These are phyloP conservation scores for Eragrostis curvula DNA, from an alignment of 176 grass and related monocot species.

Conservation along the genomic window DNA sequence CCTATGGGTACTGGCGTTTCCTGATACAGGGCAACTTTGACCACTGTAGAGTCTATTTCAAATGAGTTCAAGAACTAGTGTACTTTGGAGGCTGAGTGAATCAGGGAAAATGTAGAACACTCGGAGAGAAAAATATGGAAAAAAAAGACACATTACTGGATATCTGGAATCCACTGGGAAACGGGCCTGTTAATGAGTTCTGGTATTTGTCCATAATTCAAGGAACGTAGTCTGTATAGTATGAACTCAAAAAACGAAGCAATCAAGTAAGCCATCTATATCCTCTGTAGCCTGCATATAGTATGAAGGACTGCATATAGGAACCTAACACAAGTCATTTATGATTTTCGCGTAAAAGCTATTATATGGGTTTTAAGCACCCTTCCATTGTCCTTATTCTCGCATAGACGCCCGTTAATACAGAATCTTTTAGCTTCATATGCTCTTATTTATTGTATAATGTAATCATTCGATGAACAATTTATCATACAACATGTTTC, in stretches of 20 bases:
- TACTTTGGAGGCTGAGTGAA: background rate
- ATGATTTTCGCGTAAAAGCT: background rate
- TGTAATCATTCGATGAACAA: background rate
- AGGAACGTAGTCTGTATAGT: background rate
- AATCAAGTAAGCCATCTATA: background rate
- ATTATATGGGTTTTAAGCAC: background rate
- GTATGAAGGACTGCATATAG: too few species aligned
- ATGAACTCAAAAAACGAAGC: background rate
- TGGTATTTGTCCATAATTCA: background rate
- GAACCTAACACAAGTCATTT: too few species aligned
- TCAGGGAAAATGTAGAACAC: background rate
- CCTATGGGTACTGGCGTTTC: background rate
- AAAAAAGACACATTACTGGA: background rate
- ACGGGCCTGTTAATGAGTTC: background rate
- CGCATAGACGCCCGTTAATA: background rate
- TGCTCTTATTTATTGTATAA: constrained; percentile 12
- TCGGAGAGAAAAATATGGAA: too few species aligned
- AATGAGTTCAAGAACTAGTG: background rate
- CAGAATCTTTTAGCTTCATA: background rate
- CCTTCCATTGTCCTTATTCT: background rate
- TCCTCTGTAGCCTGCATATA: constrained; percentile 2
- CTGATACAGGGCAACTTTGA: background rate
- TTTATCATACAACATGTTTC: background rate
- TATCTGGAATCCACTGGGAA: background rate
- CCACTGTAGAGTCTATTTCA: background rate